phyloP scores from a whole-genome alignment of 371 early-diverging fungal species.

The Mortierella sp. region DNA sequence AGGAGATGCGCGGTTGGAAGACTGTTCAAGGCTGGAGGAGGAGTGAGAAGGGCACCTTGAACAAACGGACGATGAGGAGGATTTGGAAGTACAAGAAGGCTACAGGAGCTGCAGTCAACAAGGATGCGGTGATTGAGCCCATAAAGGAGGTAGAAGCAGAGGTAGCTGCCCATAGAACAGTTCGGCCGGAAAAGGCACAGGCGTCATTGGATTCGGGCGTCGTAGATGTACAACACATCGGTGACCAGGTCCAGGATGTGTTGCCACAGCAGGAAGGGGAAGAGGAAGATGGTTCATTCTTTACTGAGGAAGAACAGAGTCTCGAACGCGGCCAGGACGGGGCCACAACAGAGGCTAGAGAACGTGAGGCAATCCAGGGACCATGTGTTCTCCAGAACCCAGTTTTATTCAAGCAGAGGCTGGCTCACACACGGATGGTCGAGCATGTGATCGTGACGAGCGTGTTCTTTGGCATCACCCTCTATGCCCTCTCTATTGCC shows the following conservation, averaged over 20 bases:
- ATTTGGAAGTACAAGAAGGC: slow-evolving; percentile 25
- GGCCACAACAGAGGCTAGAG: background rate
- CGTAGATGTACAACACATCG: background rate
- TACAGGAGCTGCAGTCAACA: background rate
- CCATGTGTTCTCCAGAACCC: slow-evolving; percentile 8
- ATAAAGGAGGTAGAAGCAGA: background rate
- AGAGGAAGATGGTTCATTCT: background rate
- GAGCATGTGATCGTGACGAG: slow-evolving; percentile 61
- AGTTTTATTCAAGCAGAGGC: slow-evolving; percentile 11
- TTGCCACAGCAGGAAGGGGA: background rate
- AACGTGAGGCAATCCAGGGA: background rate
- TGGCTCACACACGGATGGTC: slow-evolving; percentile 43
- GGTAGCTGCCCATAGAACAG: background rate
- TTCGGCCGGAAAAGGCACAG: background rate
- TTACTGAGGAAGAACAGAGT: slow-evolving; percentile 22
- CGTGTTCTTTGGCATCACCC: slow-evolving; percentile 64
- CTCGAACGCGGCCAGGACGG: background rate
- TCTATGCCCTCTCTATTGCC: slow-evolving; percentile 71
- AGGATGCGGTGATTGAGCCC: background rate
- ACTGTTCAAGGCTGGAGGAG: slow-evolving; percentile 26
- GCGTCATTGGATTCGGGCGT: background rate
- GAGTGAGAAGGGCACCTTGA: slow-evolving; percentile 20
- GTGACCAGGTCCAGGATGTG: background rate
- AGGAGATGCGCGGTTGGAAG: slow-evolving; percentile 28
- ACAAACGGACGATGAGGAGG: slow-evolving; percentile 20